These are phyloP conservation scores for Cutaneotrichosporon sp. DNA, from an alignment of 1,284 basidiomycete species.

Conservation along the genomic window DNA sequence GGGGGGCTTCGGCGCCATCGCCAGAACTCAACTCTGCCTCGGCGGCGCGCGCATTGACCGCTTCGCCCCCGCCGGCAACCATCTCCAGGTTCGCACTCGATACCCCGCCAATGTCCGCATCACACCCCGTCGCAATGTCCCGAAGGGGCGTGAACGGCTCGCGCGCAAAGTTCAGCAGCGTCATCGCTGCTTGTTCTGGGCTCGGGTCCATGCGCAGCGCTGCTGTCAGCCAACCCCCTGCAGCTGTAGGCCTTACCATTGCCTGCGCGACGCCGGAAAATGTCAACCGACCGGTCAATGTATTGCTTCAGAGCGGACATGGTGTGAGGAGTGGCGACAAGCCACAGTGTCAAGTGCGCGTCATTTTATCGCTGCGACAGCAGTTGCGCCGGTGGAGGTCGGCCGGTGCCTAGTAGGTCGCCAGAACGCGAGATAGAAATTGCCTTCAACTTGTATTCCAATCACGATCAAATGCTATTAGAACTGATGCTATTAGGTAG, in stretches of 20 bases:
- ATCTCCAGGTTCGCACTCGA: slow-evolving; percentile 32
- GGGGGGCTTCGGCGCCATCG: not conserved
- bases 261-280: slow-evolving; percentile 33
- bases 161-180: slow-evolving; percentile 34
- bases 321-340: not conserved
- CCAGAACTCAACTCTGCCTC: not conserved
- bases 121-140: slow-evolving; percentile 35
- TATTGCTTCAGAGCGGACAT: slow-evolving; percentile 31
- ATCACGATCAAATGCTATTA: too few species aligned
- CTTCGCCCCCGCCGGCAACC: slow-evolving; percentile 12
- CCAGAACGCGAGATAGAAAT: too few species aligned
- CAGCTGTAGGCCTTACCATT: slow-evolving; percentile 24
- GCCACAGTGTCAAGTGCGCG: not conserved
- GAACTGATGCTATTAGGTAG: too few species aligned
- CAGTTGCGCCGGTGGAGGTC: too few species aligned
- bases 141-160: slow-evolving; percentile 18
- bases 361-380: not conserved
- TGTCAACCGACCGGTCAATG: slow-evolving; percentile 35
- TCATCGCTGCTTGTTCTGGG: slow-evolving; percentile 22
- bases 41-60: not conserved
- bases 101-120: slow-evolving; percentile 44
- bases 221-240: slow-evolving; percentile 19
- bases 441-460: too few species aligned
- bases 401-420: too few species aligned
- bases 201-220: slow-evolving; percentile 33